These are phyloP conservation scores for Aegilops umbellulata DNA, from an alignment of 176 grass and related monocot genomes.

Conservation along the genomic window DNA sequence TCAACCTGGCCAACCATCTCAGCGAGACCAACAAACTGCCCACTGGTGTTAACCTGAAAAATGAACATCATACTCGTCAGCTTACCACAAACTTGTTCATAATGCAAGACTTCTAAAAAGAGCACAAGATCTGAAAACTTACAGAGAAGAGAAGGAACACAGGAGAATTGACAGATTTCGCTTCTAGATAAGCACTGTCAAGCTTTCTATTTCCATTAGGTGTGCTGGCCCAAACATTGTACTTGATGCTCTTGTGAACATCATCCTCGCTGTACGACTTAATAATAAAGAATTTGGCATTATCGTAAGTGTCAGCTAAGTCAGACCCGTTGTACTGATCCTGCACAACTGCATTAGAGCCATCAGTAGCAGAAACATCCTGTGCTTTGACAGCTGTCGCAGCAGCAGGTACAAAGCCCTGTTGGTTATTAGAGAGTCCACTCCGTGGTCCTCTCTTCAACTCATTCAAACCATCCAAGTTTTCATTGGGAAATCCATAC, in stretches of 20 bases:
- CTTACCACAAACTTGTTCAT: not conserved
- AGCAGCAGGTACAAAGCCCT: constrained; percentile 28
- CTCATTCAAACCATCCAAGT: constrained; percentile 70
- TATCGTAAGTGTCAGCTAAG: constrained; percentile 54
- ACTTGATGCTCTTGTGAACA: constrained; percentile 91
- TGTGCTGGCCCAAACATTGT: constrained; percentile 91
- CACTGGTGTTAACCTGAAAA: constrained; percentile 75
- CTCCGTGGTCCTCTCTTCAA: constrained; percentile 81
- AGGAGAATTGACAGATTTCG: constrained; percentile 48
- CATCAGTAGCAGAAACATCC: constrained; percentile 25
- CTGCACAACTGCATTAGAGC: constrained; percentile 28
- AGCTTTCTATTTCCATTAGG: constrained; percentile 91
- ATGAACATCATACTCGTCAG: constrained; percentile 15
- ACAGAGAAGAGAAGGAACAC: constrained; percentile 95
- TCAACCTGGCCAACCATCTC: constrained; percentile 82
- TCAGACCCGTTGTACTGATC: constrained; percentile 74
- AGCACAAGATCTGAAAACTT: constrained; percentile 27
- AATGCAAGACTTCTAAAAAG: not conserved
- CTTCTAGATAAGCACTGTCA: constrained; percentile 70
- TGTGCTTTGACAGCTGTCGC: constrained; percentile 40
- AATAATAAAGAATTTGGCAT: constrained; percentile 88
- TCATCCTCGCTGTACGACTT: constrained; percentile 97
- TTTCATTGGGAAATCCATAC: constrained; percentile 58
- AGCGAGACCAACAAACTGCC: constrained; percentile 84
- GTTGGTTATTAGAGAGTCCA: constrained; percentile 48